Evolutionary conservation across 1,139 yeast genomes (phyloP), one percentile per base, ranked within the genome.

Genomic region (Candida sojae): DNA sequence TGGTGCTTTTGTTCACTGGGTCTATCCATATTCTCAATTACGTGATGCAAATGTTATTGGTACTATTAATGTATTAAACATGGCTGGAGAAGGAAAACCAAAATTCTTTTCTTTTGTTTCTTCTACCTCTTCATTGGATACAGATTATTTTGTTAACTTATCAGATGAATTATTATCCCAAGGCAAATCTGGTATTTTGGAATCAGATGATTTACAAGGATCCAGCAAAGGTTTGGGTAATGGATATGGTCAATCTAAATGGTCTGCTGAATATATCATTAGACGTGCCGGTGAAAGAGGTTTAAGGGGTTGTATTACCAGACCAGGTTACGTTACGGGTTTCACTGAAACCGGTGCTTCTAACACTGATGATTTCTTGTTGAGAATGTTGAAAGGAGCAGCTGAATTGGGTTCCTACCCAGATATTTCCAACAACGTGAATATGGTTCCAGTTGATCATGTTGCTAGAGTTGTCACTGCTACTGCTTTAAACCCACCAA

Each of bases 1-100:
- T 61, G 99, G 98, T 71, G 99, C 99, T 4, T 77, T 92, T 53
- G 99, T 95, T 39, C 99, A 95, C 68, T 95, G 99, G 99, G 97
- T 92, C 3, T 93, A 88, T 65, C 99, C 98, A 39, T 95, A 95
- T 68, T 73, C 87, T 45, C 89, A 88, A 59, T 76, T 95, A 58
- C 83, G 98, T 59, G 97, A 90, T 53, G 96, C 99, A 36, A 95
- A 95, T 63, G 99, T 95, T 34, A 71, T 92, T 53, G 85, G 96
- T 45, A 88, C 98, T 0, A 71, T 92, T 53, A 88, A 92, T 59
- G 91, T 91, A 9, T 73, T 95, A 80, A 85, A 84, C 60, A 69
- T 95, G 62, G 89, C 96, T 59, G 80, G 77, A 5, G 69, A 80
- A 25, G 97, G 98, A 41, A 91, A 88, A 66, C 81, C 97, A 39